These are phyloP conservation scores for Fusarium sp. DNA, from an alignment of 2,329 filamentous ascomycete species.

Conservation along the genomic window DNA sequence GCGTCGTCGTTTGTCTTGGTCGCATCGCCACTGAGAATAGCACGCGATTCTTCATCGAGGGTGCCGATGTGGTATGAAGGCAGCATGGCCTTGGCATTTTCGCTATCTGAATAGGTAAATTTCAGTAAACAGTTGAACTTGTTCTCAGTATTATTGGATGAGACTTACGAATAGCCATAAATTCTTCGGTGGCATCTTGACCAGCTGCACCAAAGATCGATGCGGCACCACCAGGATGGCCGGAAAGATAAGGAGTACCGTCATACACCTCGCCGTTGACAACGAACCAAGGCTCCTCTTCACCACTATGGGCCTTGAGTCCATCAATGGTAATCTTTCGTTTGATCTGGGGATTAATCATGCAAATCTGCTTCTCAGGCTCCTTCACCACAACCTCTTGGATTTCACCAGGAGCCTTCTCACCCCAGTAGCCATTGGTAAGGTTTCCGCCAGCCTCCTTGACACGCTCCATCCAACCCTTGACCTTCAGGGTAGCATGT, in stretches of 20 bases:
- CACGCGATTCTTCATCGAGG: slow-evolving; percentile 70
- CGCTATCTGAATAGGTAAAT: slow-evolving; percentile 73
- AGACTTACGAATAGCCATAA: slow-evolving; percentile 86
- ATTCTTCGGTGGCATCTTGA: slow-evolving; percentile 86
- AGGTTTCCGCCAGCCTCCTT: slow-evolving; percentile 86
- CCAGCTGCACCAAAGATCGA: slow-evolving; percentile 88
- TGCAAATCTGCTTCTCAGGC: slow-evolving; percentile 74
- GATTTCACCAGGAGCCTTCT: slow-evolving; percentile 69
- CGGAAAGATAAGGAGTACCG: slow-evolving; percentile 82
- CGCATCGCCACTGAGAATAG: slow-evolving; percentile 63
- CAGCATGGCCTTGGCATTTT: slow-evolving; percentile 95
- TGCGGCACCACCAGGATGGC: slow-evolving; percentile 86
- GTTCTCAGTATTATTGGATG: neutral
- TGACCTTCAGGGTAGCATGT: slow-evolving; percentile 79
- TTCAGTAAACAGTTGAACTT: slow-evolving; percentile 39
- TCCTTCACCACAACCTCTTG: slow-evolving; percentile 60
- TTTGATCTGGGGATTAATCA: slow-evolving; percentile 77
- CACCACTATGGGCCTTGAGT: slow-evolving; percentile 74
- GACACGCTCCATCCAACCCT: slow-evolving; percentile 94
- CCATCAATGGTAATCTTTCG: slow-evolving; percentile 77
- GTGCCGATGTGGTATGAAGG: slow-evolving; percentile 84
- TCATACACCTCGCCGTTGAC: slow-evolving; percentile 91
- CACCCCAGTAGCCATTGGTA: slow-evolving; percentile 86
- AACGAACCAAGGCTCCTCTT: slow-evolving; percentile 84
- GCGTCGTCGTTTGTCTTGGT: slow-evolving; percentile 52